Evolutionary conservation across 495 filamentous ascomycete genomes (phyloP).

Genomic region (Penicillium silybi): DNA sequence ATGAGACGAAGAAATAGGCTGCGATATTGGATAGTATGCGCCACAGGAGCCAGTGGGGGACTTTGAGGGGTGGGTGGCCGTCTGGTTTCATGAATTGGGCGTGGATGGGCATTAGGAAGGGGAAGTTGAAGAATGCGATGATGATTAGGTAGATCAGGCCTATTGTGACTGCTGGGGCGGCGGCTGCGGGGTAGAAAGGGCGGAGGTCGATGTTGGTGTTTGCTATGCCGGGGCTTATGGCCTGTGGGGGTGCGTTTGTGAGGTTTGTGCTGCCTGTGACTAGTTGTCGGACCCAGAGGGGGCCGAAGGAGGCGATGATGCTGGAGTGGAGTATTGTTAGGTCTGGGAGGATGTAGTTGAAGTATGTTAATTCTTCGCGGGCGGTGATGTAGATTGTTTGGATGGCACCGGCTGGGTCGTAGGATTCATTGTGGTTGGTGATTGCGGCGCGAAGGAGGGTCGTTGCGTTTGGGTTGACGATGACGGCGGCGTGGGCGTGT

Average conservation of each 20-base stretch:
- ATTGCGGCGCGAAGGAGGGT: constrained; percentile 55
- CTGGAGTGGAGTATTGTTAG: constrained; percentile 41
- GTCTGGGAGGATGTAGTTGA: constrained; percentile 51
- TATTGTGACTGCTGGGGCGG: constrained; percentile 58
- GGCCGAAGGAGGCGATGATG: constrained; percentile 49
- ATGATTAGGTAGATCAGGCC: constrained; percentile 73
- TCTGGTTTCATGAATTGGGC: constrained; percentile 48
- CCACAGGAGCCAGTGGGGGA: constrained; percentile 58
- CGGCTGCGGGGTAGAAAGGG: constrained; percentile 54
- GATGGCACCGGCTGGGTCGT: constrained; percentile 60
- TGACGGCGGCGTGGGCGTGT: constrained; percentile 59
- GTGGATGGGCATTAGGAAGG: constrained; percentile 67
- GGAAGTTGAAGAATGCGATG: constrained; percentile 67
- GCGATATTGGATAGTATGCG: constrained; percentile 55
- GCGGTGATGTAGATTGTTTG: constrained; percentile 57
- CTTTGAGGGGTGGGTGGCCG: constrained; percentile 57
- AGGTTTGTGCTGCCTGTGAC: constrained; percentile 36
- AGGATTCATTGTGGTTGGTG: constrained; percentile 52
- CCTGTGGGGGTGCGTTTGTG: constrained; percentile 43
- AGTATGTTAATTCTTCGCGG: constrained; percentile 53
- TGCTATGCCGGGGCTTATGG: constrained; percentile 60
- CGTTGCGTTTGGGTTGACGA: constrained; percentile 65
- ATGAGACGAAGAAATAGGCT: constrained; percentile 64
- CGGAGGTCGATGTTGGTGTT: constrained; percentile 59
- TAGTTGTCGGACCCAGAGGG: constrained; percentile 42